Evolutionary conservation across 2,329 filamentous ascomycete species (phyloP), one percentile per base, ranked within the genome.

Genomic region (Nemania diffusa): DNA sequence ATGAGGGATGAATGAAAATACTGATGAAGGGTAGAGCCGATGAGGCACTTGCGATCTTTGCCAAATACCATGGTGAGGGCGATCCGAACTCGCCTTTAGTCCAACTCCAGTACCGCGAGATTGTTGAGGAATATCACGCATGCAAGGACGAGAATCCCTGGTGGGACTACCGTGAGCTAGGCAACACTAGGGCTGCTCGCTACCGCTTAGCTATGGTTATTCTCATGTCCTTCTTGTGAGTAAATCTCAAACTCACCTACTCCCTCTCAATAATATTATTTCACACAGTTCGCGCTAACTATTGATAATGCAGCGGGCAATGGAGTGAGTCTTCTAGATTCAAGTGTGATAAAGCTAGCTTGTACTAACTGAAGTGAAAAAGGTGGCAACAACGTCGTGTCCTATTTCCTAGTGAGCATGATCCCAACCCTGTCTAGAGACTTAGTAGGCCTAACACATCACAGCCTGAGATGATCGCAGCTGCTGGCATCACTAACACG

Each of bases 61-160:
- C 84, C 20, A 87, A 86, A 69, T 90, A 86, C 72, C 89, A 89
- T 71, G 87, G 85, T 15, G 83, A 90, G 58, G 88, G 86, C 1
- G 82, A 87, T 70, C 81, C 81, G 0, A 78, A 80, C 59, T 84
- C 82, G 0, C 81, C 83, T 0, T 79, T 88, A 57, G 86, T 88
- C 2, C 82, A 85, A 71, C 80, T 88, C 5, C 85, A 89, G 74
- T 86, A 87, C 74, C 83, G 82, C 29, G 85, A 88, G 71, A 85
- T 87, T 73, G 77, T 85, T 29, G 84, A 87, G 73, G 81, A 84
- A 59, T 80, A 84, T 57, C 78, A 78, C 55, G 74, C 81, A 8
- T 82, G 81, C 6, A 79, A 79, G n/a, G 78, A 83, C 17, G 86
- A 88, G 66, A 89, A 89, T 71, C 80, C 83, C 2, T 88, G 84